Conservation (phyloP, 495 filamentous ascomycete genomes). For the Trichoderma parareesei region DNA sequence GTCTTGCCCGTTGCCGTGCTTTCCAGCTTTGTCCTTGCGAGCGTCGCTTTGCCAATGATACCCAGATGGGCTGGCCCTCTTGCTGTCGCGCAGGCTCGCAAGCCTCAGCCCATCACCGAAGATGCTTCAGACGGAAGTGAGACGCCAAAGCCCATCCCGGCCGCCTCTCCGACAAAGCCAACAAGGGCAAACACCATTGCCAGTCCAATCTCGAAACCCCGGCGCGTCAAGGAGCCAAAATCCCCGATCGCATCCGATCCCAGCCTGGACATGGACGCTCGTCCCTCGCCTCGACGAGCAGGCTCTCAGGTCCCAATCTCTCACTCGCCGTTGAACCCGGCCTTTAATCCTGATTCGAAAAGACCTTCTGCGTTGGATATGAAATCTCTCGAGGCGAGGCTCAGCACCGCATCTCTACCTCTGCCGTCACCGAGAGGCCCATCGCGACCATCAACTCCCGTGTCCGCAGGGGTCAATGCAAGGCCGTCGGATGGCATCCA, state of each 20-base stretch:
- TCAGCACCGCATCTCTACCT: conserved; percentile 57
- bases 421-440: conserved; percentile 44
- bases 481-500: conserved; percentile 40
- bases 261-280: conserved; percentile 17
- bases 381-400: conserved; percentile 38
- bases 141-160: conserved; percentile 31
- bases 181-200: conserved; percentile 56
- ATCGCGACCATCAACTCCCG: conserved; percentile 39
- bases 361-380: conserved; percentile 31
- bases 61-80: conserved; percentile 60
- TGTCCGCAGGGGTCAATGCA: conserved; percentile 38
- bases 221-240: conserved; percentile 37
- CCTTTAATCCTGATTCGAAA: conserved; percentile 17
- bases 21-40: conserved; percentile 60
- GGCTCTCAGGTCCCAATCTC: conserved; percentile 13
- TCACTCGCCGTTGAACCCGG: conserved; percentile 16
- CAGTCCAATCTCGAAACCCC: conserved; percentile 35
- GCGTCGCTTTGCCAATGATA: conserved; percentile 44
- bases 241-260: conserved; percentile 31
- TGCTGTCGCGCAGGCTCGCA: conserved; percentile 65
- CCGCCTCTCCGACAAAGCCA: conserved; percentile 32
- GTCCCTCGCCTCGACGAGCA: conserved; percentile 12
- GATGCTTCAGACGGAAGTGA: conserved; percentile 17
- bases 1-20: conserved; percentile 63
- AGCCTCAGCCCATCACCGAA: conserved; percentile 54